phyloP scores from a whole-genome alignment of 495 filamentous ascomycete genomes.

The Hyaloscypha variabilis region DNA sequence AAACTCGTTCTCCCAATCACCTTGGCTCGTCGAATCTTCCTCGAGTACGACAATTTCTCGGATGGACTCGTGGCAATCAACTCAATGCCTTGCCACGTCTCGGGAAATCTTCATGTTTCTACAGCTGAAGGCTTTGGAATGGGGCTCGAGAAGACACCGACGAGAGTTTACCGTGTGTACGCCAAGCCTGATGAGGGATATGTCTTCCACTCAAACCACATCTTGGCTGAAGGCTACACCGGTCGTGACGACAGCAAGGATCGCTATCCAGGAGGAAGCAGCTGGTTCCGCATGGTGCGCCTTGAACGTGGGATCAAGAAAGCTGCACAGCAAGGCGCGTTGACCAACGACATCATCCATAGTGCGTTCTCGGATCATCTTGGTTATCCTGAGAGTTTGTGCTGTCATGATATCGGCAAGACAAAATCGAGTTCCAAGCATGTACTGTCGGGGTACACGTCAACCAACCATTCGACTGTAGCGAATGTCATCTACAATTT shows the following conservation, averaged over 20 bases:
- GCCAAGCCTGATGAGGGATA: constrained; percentile 22
- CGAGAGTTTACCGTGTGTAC: constrained; percentile 19
- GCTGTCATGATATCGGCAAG: constrained; percentile 26
- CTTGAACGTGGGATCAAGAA: constrained; percentile 20
- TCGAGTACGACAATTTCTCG: constrained; percentile 24
- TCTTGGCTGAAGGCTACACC: constrained; percentile 16
- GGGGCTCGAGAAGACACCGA: constrained; percentile 25
- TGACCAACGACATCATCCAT: constrained; percentile 25
- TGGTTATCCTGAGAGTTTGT: constrained; percentile 32
- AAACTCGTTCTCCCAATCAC: constrained; percentile 29
- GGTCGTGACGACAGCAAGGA: constrained; percentile 20
- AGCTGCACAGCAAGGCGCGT: constrained; percentile 7
- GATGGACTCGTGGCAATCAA: constrained; percentile 22
- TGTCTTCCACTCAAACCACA: constrained; percentile 30
- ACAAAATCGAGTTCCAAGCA: not conserved
- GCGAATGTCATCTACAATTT: constrained; percentile 36
- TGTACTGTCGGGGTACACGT: constrained; percentile 14
- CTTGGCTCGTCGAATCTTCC: constrained; percentile 30
- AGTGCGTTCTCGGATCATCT: constrained; percentile 34
- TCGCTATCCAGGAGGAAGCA: constrained; percentile 29
- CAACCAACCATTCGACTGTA: constrained; percentile 30
- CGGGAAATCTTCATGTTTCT: constrained; percentile 31
- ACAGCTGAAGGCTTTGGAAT: constrained; percentile 34
- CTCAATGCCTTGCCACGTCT: constrained; percentile 33
- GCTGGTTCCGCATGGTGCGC: constrained; percentile 25